Percentiles rank a stretch among this genome's conserved stretches.
phyloP scores from a whole-genome alignment of 352 stramenopile species.

The Pythium sp. region DNA sequence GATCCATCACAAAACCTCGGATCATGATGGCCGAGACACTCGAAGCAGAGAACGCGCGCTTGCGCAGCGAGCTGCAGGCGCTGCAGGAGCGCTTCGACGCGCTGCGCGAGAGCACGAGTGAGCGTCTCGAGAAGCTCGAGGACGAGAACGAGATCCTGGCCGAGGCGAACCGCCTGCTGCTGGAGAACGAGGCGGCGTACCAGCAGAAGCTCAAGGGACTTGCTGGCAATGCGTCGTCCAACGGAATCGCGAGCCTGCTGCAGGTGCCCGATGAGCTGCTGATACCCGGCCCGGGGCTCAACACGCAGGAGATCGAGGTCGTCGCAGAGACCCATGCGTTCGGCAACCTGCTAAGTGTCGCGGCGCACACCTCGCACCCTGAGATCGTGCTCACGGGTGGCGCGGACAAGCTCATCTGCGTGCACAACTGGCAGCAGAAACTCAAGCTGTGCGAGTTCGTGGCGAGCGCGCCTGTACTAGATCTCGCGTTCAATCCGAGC shows the following conservation, averaged over 20 bases:
- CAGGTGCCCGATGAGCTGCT: constrained; percentile 74
- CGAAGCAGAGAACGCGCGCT: constrained; percentile 42
- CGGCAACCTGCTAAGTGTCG: constrained; percentile 69
- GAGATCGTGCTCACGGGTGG: constrained; percentile 59
- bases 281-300: constrained; percentile 39
- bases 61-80: constrained; percentile 38
- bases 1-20: not conserved
- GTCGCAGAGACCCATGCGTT: constrained; percentile 59
- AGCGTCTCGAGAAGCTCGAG: constrained; percentile 52
- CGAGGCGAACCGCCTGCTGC: constrained; percentile 66
- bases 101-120: constrained; percentile 27
- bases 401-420: constrained; percentile 70
- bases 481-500: constrained; percentile 58
- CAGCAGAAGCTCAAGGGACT: constrained; percentile 3
- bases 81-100: constrained; percentile 54
- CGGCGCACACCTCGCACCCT: constrained; percentile 30
- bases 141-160: constrained; percentile 76
- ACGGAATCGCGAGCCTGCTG: constrained; percentile 14
- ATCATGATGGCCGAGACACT: constrained; percentile 9
- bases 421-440: constrained; percentile 61
- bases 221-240: not conserved
- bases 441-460: constrained; percentile 37
- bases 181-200: constrained; percentile 46
- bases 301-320: constrained; percentile 22
- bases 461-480: constrained; percentile 49